A percentile compares a stretch with the other conserved stretches of the same genome.
Conservation (phyloP, 805 yeast genomes). For the Cyberlindnera galapagoensis region DNA sequence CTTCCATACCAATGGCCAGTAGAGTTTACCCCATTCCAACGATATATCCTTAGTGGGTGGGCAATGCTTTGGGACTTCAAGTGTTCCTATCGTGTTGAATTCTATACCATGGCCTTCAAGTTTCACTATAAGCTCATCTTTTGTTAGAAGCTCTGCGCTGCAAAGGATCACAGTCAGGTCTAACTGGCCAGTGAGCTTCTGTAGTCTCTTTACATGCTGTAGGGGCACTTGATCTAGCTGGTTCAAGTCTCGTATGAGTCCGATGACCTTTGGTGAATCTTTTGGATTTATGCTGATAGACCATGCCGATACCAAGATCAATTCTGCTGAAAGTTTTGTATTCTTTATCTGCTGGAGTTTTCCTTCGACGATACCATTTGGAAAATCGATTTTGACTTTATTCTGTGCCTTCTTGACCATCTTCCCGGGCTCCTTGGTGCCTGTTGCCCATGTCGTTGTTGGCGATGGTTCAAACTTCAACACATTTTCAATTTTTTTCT, state of each 20-base stretch:
- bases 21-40: constrained; percentile 52
- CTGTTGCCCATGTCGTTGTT: no score
- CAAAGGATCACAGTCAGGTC: constrained; percentile 41
- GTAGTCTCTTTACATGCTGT: constrained; percentile 50
- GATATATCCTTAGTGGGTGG: constrained; percentile 70
- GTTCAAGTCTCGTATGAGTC: constrained; percentile 21
- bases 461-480: no score
- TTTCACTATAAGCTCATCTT: constrained; percentile 19
- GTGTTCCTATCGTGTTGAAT: constrained; percentile 17
- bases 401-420: constrained; percentile 33
- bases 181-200: constrained; percentile 26
- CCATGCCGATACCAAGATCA: constrained; percentile 38
- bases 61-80: constrained; percentile 48
- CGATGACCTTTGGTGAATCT: constrained; percentile 22
- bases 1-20: constrained; percentile 93
- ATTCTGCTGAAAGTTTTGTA: constrained; percentile 14
- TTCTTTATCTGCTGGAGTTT: constrained; percentile 39
- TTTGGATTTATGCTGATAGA: constrained; percentile 37
- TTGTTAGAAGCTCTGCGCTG: constrained; percentile 25
- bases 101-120: constrained; percentile 14
- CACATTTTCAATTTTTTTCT: no score
- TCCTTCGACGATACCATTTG: constrained; percentile 37
- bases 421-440: no score
- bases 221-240: constrained; percentile 23
- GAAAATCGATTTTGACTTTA: constrained; percentile 36